Evolutionary conservation across 23 red algal genomes (phyloP), one percentile per base, ranked within the genome.

Genomic region (Gracilariopsis chorda): DNA sequence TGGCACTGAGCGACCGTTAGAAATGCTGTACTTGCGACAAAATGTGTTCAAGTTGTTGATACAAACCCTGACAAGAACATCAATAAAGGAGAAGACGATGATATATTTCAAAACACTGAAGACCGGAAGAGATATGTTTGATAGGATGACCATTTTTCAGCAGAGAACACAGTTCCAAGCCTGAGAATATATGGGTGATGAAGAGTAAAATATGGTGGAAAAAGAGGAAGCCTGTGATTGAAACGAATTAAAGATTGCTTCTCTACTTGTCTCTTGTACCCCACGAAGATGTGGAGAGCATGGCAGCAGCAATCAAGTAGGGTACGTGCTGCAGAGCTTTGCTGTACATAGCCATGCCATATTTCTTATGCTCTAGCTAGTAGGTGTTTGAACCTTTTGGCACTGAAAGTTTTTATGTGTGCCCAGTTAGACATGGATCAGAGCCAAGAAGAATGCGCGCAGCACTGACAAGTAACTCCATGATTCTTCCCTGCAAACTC

Each of bases 41-140:
- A 46, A 44, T 4, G 16, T 7, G 1, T 23, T 25, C 19, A 73
- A 46, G 20, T 7, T 20, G 40, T 73, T 73, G 40, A 73, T 73
- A 25, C 19, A 45, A 13, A 37, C 23, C 28, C 67, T 73, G 67
- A 73, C 67, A 24, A 46, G 8, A 25, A 73, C 40, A 25, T 73
- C 67, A 47, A 73, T 44, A 24, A 73, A 46, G 16, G 37, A 45
- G 67, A 73, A 73, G 1, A 73, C 40, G 11, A 73, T 37, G 23
- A 73, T 44, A 24, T 73, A 73, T 46, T 73, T 73, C 20, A 73
- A 24, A 25, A 46, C 67, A 46, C 47, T 73, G 32, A 73, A 73
- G 1, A 73, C 19, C 17, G 67, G 37, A 2, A 73, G 37, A 2
- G 67, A 35, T 25, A 73, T 24, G 32, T 73, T 46, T 23, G 32